Conservation (phyloP, 2,329 filamentous ascomycete species). For the Trichoderma cornu-damae region DNA sequence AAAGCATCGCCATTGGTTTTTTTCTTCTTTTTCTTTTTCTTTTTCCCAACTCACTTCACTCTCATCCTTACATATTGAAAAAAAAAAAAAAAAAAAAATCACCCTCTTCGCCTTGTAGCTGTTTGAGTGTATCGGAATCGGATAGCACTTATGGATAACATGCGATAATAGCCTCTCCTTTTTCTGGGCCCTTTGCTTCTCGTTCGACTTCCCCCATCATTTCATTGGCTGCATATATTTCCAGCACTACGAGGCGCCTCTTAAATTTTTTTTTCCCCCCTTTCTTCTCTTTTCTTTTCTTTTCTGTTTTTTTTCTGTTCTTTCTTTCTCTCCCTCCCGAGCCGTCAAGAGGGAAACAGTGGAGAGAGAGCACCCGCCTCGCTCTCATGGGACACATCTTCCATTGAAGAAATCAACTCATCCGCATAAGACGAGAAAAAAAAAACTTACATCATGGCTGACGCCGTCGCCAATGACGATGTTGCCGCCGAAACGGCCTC, state of each 20-base stretch:
- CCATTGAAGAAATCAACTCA: neutral
- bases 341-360: neutral
- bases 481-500: conserved; percentile 19
- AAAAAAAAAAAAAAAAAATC: too few relatives aligned
- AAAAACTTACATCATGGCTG: conserved; percentile 18
- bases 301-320: too few relatives aligned
- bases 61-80: neutral
- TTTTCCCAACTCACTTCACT: too few relatives aligned
- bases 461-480: conserved; percentile 12
- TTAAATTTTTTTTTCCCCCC: too few relatives aligned
- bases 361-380: neutral
- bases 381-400: conserved; percentile 16
- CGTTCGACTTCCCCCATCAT: neutral
- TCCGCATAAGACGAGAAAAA: neutral
- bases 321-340: neutral
- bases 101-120: neutral
- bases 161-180: neutral
- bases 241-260: neutral
- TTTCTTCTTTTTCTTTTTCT: neutral
- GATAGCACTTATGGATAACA: neutral
- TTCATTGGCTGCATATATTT: neutral
- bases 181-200: neutral
- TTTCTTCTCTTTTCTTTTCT: too few relatives aligned
- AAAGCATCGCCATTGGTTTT: neutral
- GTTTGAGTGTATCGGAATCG: neutral